Percentiles rank a stretch among this genome's conserved stretches.
Evolutionary conservation across 352 stramenopile genomes (phyloP).

Genomic region (Pythium brachiatum): DNA sequence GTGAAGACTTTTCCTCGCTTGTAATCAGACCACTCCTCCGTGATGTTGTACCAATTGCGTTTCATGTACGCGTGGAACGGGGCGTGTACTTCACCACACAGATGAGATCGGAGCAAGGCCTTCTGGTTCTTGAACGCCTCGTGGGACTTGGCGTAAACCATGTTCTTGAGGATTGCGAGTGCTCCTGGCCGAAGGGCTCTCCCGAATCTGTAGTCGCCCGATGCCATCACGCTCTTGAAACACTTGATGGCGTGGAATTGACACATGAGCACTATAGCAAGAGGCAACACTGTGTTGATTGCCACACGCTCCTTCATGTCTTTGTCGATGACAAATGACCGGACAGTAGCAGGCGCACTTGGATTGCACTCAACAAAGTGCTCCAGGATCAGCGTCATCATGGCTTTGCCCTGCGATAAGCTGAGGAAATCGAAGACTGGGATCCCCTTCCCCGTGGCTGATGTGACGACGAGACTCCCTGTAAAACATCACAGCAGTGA

Average conservation of each 20-base stretch:
- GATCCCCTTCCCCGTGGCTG: neutral
- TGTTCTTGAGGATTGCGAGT: neutral
- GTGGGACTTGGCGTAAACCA: neutral
- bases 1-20: neutral
- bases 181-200: neutral
- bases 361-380: too few relatives aligned
- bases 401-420: neutral
- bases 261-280: neutral
- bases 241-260: neutral
- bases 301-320: too few relatives aligned
- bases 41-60: neutral
- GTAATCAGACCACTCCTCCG: neutral
- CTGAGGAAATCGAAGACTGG: neutral
- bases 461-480: neutral
- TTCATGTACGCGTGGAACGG: neutral
- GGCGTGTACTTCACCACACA: neutral
- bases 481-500: neutral
- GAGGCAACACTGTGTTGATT: too few relatives aligned
- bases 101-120: neutral
- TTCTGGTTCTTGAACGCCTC: neutral
- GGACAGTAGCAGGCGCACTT: too few relatives aligned
- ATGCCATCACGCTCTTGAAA: neutral
- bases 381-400: neutral
- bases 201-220: neutral
- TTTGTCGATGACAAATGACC: too few relatives aligned